Evolutionary conservation across 108 stramenopile species (phyloP).

Genomic region (Discostella pseudostelligera): DNA sequence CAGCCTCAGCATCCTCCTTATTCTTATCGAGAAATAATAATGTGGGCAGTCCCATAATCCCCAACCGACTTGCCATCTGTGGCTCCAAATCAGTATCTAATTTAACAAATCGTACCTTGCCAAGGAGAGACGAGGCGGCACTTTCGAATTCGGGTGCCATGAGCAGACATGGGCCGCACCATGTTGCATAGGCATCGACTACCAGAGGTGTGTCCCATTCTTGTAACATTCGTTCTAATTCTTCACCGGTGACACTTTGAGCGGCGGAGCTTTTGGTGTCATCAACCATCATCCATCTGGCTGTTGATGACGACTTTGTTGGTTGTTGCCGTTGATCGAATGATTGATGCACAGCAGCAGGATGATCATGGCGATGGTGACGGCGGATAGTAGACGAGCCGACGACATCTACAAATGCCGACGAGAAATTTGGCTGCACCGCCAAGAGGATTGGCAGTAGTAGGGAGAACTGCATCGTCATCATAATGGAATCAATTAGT

Average conservation of each 20-base stretch:
- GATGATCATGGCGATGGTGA: background rate
- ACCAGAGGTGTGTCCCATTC: constrained; percentile 78
- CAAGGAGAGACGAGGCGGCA: constrained; percentile 68
- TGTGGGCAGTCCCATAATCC: constrained; percentile 82
- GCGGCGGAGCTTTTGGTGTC: constrained; percentile 14
- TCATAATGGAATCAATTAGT: too few species aligned
- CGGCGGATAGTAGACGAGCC: too few species aligned
- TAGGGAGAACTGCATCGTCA: too few species aligned
- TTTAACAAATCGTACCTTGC: constrained; percentile 81
- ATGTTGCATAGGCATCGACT: constrained; percentile 85
- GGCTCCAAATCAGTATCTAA: constrained; percentile 80
- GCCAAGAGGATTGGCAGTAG: too few species aligned
- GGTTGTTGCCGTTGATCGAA: background rate
- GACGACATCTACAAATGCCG: too few species aligned
- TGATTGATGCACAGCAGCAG: too few species aligned
- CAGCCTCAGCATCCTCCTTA: constrained; percentile 50
- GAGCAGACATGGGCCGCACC: constrained; percentile 66
- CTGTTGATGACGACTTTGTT: background rate
- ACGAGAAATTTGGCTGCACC: too few species aligned
- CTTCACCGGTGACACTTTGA: constrained; percentile 60
- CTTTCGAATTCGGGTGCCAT: constrained; percentile 85
- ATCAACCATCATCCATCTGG: background rate
- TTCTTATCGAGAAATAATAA: constrained; percentile 78
- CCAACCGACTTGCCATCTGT: constrained; percentile 69
- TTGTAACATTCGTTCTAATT: constrained; percentile 73